Evolutionary conservation across 169 alveolate genomes (phyloP), one percentile per base, ranked within the genome.

Genomic region (Eimeria falciformis): DNA sequence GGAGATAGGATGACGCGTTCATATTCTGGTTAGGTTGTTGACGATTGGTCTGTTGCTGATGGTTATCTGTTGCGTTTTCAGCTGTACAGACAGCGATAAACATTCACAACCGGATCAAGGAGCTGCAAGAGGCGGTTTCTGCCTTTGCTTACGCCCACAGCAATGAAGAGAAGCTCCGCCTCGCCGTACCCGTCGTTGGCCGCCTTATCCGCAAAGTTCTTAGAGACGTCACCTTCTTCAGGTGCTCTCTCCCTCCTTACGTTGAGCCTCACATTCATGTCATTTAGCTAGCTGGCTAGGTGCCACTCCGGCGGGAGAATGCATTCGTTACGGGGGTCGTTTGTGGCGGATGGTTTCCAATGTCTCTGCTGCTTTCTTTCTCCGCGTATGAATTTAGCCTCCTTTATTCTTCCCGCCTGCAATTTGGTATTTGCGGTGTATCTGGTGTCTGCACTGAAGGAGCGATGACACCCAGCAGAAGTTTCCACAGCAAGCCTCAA

Each of bases 151-250:
- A 33, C 53, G 90, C 81, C 0, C 79, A 62, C 17, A 82, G 90
- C 62, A 58, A 95, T 56, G 98, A 95, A 29, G 98, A 96, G 62
- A 96, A 96, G 77, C 90, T 96, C 23, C 88, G 97, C 55, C 96
- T 96, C 7, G 98, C 97, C 0, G 96, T 93, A 53, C 95, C 94
- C 45, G 95, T 96, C 37, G 98, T 97, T 6, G 95, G 97, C 71
- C 92, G 94, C 47, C 94, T 96, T 47, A 90, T 96, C 27, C 81
- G 94, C 33, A 96, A 96, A 75, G 86, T 96, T 37, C 78, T 96
- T 25, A 96, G 96, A 81, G 98, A 96, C 78, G 96, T 95, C 25
- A 95, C 98, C 45, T 91, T 91, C 82, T 91, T 78, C 87, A 78
- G 94, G 94, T 79, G 45, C 7, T 9, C 14, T 14, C 62, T 50